A percentile compares a stretch with the other conserved stretches of the same genome.
phyloP scores from a whole-genome alignment of 2,329 filamentous ascomycete genomes.

The Colletotrichum siamense region DNA sequence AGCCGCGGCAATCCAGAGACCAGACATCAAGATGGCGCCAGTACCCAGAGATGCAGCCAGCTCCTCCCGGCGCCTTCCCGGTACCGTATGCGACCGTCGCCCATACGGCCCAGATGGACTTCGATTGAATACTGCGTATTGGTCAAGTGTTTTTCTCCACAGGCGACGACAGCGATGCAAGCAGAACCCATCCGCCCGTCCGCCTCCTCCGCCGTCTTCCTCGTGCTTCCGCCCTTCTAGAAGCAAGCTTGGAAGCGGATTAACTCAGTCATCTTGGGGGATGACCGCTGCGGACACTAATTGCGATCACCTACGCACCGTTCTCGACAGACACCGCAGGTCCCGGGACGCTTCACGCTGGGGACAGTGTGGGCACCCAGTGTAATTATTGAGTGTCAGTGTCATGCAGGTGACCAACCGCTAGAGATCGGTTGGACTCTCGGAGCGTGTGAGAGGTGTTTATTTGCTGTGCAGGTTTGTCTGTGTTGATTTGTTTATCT shows the following conservation, averaged over 20 bases:
- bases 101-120: neutral
- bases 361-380: neutral
- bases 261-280: neutral
- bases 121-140: neutral
- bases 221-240: conserved; percentile 12
- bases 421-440: conserved; percentile 1
- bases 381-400: conserved; percentile 1
- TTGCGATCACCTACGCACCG: neutral
- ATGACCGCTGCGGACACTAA: conserved; percentile 6
- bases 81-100: neutral
- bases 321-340: neutral
- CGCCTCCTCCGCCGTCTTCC: neutral
- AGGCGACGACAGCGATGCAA: neutral
- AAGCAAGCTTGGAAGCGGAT: neutral
- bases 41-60: neutral
- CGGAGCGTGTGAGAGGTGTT: neutral
- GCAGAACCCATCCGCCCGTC: neutral
- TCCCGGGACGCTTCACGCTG: neutral
- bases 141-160: neutral
- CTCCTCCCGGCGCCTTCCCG: neutral
- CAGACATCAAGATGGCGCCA: conserved; percentile 1
- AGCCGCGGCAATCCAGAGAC: conserved; percentile 9
- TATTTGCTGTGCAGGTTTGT: neutral
- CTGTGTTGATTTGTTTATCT: conserved; percentile 9
- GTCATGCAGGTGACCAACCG: conserved; percentile 8